Base-by-base conservation (phyloP, 805 yeast genomes). In the Candida endomychidarum region DNA sequence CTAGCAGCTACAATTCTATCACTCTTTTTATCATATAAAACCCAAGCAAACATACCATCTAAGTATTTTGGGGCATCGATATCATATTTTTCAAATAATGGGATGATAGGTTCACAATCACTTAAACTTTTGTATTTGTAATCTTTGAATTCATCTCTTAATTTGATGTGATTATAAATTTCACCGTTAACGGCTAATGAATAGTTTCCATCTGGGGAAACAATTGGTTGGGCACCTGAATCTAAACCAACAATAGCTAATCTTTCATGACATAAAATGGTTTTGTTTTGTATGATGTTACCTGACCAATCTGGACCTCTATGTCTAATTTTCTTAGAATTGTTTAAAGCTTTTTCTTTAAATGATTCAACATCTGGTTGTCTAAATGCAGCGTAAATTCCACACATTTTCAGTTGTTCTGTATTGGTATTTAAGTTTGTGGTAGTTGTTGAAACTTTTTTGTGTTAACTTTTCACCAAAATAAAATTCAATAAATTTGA, bases 291-390 rank as follows among this genome's bases (percentile, higher is more conserved):
- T 50, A 77, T 70, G 50, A 76, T 63, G 80, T 88, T 89, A 58
- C 99, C 99, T 26, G 89, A 77, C 99, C 99, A 93, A 70, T 93
- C 99, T 52, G 99, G 99, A 58, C 99, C 99, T 70, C 99, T 83
- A 70, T 93, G 99, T 72, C 99, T 83, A 63, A 91, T 84, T 69
- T 90, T 80, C 67, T 88, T 91, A 47, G 98, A 77, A 62, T 87
- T 76, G 63, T 87, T 95, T 47, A 93, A 75, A 32, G 98, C 98
- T 60, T 82, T 82, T 48, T 82, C 78, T 68, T 90, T 91, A 77
- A 86, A 93, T 40, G 73, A 69, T 53, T 83, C 82, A 45, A 86
- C 83, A 50, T 88, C 85, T 30, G 81, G 83, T 59, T 86, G 91
- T 66, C 75, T 81, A 68, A 77, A 87, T 36, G 95, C 89, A 47